Evolutionary conservation across 2,329 filamentous ascomycete species (phyloP).

Genomic region (Monilinia aucupariae): DNA sequence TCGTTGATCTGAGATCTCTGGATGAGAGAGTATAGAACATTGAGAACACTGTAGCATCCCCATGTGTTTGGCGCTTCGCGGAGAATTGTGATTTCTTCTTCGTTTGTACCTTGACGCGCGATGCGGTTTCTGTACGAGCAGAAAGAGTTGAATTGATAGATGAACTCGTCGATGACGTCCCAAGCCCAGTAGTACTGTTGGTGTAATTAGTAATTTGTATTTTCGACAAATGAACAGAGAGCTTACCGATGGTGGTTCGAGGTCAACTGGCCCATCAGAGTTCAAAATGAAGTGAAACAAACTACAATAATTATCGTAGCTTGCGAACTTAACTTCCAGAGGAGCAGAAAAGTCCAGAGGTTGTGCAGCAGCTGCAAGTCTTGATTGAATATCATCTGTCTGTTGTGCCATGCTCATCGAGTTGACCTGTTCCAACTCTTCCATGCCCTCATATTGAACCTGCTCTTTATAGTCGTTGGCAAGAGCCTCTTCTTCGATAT

Average conservation of each 20-base stretch:
- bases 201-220: constrained; percentile 24
- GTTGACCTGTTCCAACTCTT: constrained; percentile 70
- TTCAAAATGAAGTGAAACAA: constrained; percentile 99
- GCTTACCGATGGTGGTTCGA: constrained; percentile 92
- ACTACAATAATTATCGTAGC: constrained; percentile 99
- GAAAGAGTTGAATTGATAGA: constrained; percentile 99
- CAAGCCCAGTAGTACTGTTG: constrained; percentile 95
- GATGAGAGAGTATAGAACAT: constrained; percentile 98
- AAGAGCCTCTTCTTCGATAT: constrained; percentile 92
- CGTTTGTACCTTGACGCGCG: constrained; percentile 75
- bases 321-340: constrained; percentile 94
- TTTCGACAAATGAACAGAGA: constrained; percentile 10
- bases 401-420: constrained; percentile 66
- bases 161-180: constrained; percentile 99
- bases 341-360: constrained; percentile 94
- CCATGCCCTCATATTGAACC: constrained; percentile 85
- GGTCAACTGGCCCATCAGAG: constrained; percentile 95
- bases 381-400: constrained; percentile 86
- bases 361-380: constrained; percentile 84
- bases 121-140: constrained; percentile 93
- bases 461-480: constrained; percentile 96
- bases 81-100: constrained; percentile 86
- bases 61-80: constrained; percentile 97
- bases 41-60: constrained; percentile 99
- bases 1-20: constrained; percentile 97